phyloP scores from a whole-genome alignment of 2,329 filamentous ascomycete species.

The Cercospora sp. region DNA sequence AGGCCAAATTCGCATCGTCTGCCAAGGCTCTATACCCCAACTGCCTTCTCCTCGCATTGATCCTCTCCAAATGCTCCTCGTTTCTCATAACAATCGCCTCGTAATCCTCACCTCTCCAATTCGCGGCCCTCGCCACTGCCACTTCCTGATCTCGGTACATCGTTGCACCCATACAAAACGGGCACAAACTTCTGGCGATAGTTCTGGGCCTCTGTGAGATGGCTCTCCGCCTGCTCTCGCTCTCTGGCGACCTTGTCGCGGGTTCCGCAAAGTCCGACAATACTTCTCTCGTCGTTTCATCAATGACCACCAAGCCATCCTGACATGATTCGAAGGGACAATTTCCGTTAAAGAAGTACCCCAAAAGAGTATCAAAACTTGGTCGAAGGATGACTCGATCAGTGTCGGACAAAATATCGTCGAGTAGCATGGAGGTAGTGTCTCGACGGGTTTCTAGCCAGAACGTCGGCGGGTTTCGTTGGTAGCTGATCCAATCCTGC shows the following conservation, averaged over 20 bases:
- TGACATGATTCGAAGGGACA: constrained; percentile 3
- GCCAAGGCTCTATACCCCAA: background rate
- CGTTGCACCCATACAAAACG: constrained; percentile 12
- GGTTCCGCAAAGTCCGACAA: background rate
- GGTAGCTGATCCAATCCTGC: background rate
- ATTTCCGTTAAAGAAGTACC: background rate
- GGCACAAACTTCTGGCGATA: constrained; percentile 6
- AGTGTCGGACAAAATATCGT: background rate
- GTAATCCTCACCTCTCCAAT: background rate
- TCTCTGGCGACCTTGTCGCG: background rate
- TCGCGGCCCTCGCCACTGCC: background rate
- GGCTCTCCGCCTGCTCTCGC: background rate
- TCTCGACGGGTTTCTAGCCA: background rate
- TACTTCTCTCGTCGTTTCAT: background rate
- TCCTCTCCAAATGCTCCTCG: background rate
- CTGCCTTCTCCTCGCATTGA: background rate
- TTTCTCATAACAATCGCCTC: background rate
- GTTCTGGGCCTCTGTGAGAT: background rate
- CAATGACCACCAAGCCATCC: background rate
- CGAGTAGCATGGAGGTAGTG: background rate
- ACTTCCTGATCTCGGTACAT: constrained; percentile 7
- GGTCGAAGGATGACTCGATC: background rate
- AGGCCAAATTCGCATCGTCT: background rate
- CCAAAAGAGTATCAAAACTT: background rate
- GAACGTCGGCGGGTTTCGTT: background rate